phyloP scores from a whole-genome alignment of 1,284 basidiomycete species.

The Apiotrichum sp. region DNA sequence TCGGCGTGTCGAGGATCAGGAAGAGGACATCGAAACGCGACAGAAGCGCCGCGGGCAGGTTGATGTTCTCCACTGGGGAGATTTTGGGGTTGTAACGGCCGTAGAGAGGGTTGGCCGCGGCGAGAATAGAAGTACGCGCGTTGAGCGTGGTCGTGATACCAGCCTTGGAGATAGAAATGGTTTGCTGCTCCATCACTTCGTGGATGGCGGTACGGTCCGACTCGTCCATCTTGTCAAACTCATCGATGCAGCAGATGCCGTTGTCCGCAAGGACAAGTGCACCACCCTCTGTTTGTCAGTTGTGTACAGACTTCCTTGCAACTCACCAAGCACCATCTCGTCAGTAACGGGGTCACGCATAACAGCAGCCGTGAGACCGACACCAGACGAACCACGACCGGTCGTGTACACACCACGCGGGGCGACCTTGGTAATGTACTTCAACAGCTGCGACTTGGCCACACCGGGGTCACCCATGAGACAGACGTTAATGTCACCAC shows the following conservation, averaged over 20 bases:
- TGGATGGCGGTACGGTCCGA: slow-evolving; percentile 96
- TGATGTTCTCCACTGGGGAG: slow-evolving; percentile 98
- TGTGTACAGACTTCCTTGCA: neutral
- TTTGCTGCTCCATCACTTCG: slow-evolving; percentile 99
- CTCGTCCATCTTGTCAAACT: slow-evolving; percentile 99
- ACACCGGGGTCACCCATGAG: slow-evolving; percentile 99
- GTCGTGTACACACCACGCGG: slow-evolving; percentile 98
- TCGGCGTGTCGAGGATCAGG: slow-evolving; percentile 93
- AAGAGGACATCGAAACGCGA: slow-evolving; percentile 96
- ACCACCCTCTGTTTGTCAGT: slow-evolving; percentile 71
- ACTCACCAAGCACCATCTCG: slow-evolving; percentile 94
- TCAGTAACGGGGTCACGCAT: slow-evolving; percentile 99
- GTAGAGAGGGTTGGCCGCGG: slow-evolving; percentile 96
- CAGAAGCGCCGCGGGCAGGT: slow-evolving; percentile 90
- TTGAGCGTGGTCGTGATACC: slow-evolving; percentile 98
- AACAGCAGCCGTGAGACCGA: slow-evolving; percentile 96
- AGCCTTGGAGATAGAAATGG: slow-evolving; percentile 98
- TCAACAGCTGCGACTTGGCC: slow-evolving; percentile 94
- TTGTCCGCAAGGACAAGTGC: slow-evolving; percentile 98
- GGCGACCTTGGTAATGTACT: slow-evolving; percentile 98
- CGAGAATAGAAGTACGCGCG: slow-evolving; percentile 95
- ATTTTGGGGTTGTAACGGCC: slow-evolving; percentile 97
- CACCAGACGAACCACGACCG: slow-evolving; percentile 94
- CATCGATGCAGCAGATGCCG: slow-evolving; percentile 98
- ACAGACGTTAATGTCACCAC: slow-evolving; percentile 96